phyloP scores from a whole-genome alignment of 2,329 filamentous ascomycete genomes.

The Aspergillus vadensis region DNA sequence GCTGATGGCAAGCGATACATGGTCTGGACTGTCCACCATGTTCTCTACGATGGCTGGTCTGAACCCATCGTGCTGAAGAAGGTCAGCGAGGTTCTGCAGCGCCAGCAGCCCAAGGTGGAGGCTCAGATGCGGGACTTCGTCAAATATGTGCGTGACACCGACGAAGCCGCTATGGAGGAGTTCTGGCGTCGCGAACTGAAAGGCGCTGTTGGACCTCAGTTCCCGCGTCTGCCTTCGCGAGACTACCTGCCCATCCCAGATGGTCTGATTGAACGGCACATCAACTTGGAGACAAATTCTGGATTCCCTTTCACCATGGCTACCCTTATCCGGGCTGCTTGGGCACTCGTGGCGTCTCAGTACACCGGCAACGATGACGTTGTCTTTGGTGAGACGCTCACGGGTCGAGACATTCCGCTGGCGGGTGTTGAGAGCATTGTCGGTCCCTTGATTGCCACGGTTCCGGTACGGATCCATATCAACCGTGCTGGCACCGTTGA shows the following conservation, averaged over 20 bases:
- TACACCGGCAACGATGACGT: constrained; percentile 51
- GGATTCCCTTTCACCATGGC: constrained; percentile 46
- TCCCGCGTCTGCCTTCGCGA: constrained; percentile 52
- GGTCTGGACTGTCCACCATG: constrained; percentile 55
- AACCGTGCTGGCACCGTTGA: constrained; percentile 29
- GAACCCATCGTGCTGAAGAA: constrained; percentile 41
- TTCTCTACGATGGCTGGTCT: constrained; percentile 55
- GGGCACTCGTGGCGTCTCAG: constrained; percentile 50
- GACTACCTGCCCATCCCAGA: constrained; percentile 51
- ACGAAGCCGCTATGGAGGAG: constrained; percentile 43
- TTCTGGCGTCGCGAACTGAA: constrained; percentile 54
- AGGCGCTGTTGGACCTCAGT: constrained; percentile 51
- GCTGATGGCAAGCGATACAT: constrained; percentile 40
- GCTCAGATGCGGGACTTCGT: constrained; percentile 52
- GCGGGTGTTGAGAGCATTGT: constrained; percentile 51
- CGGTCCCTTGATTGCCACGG: constrained; percentile 53
- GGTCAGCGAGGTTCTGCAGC: constrained; percentile 31
- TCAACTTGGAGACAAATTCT: constrained; percentile 27
- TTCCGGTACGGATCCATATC: constrained; percentile 50
- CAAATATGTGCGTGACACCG: constrained; percentile 48
- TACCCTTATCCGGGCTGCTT: constrained; percentile 52
- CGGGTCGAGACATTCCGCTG: constrained; percentile 50
- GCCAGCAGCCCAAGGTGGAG: constrained; percentile 18
- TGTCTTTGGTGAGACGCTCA: constrained; percentile 54
- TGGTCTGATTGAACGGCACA: constrained; percentile 48